Conservation (phyloP, 2,329 filamentous ascomycete species). For the Beauveria pseudobassiana region DNA sequence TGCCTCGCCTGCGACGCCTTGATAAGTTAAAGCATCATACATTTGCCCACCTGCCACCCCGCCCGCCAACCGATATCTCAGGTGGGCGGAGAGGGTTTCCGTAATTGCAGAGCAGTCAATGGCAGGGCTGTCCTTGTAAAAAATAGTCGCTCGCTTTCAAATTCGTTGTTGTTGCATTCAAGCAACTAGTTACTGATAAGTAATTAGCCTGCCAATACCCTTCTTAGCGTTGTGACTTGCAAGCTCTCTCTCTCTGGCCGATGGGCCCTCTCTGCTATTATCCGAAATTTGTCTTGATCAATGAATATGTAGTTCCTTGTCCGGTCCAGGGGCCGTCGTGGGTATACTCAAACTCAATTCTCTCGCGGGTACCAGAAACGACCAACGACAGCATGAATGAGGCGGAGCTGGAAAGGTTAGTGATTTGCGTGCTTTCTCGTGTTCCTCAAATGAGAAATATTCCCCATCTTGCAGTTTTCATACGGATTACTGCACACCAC, state of each 20-base stretch:
- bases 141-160: too few relatives aligned
- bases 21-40: too few relatives aligned
- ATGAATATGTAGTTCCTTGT: neutral
- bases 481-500: neutral
- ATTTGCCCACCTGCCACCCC: too few relatives aligned
- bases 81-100: too few relatives aligned
- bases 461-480: neutral
- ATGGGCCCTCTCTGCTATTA: neutral
- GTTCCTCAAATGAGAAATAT: neutral
- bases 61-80: too few relatives aligned
- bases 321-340: neutral
- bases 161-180: neutral
- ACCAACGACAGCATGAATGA: neutral
- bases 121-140: neutral
- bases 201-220: neutral
- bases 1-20: too few relatives aligned
- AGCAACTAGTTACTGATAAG: neutral
- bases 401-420: neutral
- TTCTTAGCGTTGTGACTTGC: neutral
- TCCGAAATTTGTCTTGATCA: neutral
- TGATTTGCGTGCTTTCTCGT: neutral
- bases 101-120: neutral
- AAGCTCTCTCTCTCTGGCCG: neutral
- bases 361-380: neutral
- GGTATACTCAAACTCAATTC: neutral